Evolutionary conservation across 2,329 filamentous ascomycete species (phyloP), one percentile per base, ranked within the genome.

Genomic region (Hymenoscyphus albidus): DNA sequence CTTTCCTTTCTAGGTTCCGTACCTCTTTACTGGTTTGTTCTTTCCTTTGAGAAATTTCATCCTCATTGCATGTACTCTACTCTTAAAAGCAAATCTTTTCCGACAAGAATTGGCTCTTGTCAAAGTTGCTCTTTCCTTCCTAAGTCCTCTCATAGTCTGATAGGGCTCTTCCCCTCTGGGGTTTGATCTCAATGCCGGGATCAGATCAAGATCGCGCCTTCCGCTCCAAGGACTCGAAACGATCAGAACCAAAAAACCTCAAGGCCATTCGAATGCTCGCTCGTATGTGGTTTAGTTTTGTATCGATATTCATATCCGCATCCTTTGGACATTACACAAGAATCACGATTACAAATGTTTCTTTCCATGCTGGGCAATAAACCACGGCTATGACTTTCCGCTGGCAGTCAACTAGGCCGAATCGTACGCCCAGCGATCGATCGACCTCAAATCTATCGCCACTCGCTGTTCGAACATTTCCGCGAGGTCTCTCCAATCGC

Each of bases 311-410:
- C 48, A 39, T 27, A 44, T 59, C 39, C 39, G 54, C 62, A 58
- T 54, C 62, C 64, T 66, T 65, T 54, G 48, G 22, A 54, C 48
- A 54, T 54, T 27, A 22, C 22, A 18, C 48, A n/a, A 54, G 27
- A 27, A 13, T 22, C 51, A 40, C 16, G 16, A 55, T 35, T 38
- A 18, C 61, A 61, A 56, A 67, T 64, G 64, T 62, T 59, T 59
- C 31, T 27, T 58, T 13, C 18, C 51, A 32, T 13, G 13, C 12
- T 32, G 7, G 9, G 13, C 40, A 40, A 9, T 54, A n/a, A 44
- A 42, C 16, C 7, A 9, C 48, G 59, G 67, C 57, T 57, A 74
- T 75, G 72, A 72, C 44, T 57, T 62, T 68, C 64, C 66, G 68
- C 55, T 68, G 69, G 48, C 62, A 44, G 39, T 61, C 68, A 57